Evolutionary conservation across 176 grass and related monocot species (phyloP), one percentile per base, ranked within the genome.

Genomic region (Elaeis guineensis): DNA sequence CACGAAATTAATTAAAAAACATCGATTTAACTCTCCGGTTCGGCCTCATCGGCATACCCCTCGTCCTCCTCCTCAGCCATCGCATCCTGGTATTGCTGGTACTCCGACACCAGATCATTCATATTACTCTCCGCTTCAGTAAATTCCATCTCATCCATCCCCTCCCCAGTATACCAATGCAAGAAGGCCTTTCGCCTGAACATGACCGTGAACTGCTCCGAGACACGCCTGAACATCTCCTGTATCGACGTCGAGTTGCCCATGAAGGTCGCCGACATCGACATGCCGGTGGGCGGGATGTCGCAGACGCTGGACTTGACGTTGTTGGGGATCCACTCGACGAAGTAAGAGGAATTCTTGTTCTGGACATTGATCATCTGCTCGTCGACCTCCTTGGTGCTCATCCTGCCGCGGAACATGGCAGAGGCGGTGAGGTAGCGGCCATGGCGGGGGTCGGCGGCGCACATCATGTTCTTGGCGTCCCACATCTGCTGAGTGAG

Each of bases 321-420:
- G 70, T 72, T 72, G 70, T 72, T 72, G 50, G 70, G 70, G 70
- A 72, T 72, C 70, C 70, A 72, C 59, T 72, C 70, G 1, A 72
- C 70, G 59, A 72, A 72, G 70, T 72, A 72, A 59, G 70, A 72
- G 25, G 70, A 72, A 50, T 72, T 55, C 54, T 55, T 55, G 21
- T 55, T 55, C 54, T 55, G 54, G 5, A 55, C 54, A 7, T 55
- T 55, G 54, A 55, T 55, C 54, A 55, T 55, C 54, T 55, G 54
- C 17, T 55, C 54, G 21, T 55, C 54, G 17, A 55, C 54, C 54
- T 55, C 54, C 54, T 55, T 55, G 54, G 54, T 55, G 54, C 54
- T 55, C 54, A 55, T 55, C 54, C 22, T 55, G 19, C 54, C 54
- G n/a, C 54, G 54, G 54, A 55, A 55, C 54, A 55, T 55, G 21